Evolutionary conservation across 768 basidiomycete species (phyloP).

Genomic region (Mycena polygramma): DNA sequence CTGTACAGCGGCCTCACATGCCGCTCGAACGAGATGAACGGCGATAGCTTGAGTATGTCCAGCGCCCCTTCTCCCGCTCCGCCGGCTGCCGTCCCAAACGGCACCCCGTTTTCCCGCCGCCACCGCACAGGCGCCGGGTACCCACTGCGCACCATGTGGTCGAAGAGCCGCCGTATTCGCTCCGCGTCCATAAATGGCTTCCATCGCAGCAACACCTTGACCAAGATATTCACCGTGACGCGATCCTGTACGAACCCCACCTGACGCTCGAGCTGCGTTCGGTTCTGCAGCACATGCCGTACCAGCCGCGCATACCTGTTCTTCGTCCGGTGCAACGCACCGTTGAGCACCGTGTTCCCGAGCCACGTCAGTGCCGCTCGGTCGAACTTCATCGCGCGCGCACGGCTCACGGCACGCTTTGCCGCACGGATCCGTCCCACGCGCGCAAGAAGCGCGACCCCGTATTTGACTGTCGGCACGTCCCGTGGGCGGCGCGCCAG

Average conservation of each 20-base stretch:
- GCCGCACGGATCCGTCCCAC: conserved; percentile 60
- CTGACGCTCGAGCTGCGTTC: conserved; percentile 57
- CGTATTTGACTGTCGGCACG: conserved; percentile 47
- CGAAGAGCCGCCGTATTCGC: conserved; percentile 70
- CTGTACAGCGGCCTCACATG: conserved; percentile 80
- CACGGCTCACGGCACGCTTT: conserved; percentile 53
- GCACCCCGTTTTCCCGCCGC: conserved; percentile 49
- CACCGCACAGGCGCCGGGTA: conserved; percentile 61
- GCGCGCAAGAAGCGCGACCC: conserved; percentile 55
- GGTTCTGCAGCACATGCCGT: conserved; percentile 55
- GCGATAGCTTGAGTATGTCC: conserved; percentile 53
- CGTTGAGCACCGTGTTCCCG: conserved; percentile 72
- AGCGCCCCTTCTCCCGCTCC: conserved; percentile 34
- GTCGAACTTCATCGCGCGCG: conserved; percentile 45
- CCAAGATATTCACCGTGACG: conserved; percentile 76
- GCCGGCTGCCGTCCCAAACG: conserved; percentile 57
- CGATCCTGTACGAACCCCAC: conserved; percentile 73
- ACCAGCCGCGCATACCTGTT: conserved; percentile 60
- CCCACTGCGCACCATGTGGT: conserved; percentile 70
- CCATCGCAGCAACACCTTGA: conserved; percentile 73
- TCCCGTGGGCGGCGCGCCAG: conserved; percentile 43
- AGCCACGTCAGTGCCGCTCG: conserved; percentile 53
- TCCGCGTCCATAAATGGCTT: conserved; percentile 53
- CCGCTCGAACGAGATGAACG: conserved; percentile 63
- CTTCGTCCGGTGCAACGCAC: conserved; percentile 47